Base-by-base conservation (phyloP, 768 basidiomycete genomes). In the Boletus subparvulus region DNA sequence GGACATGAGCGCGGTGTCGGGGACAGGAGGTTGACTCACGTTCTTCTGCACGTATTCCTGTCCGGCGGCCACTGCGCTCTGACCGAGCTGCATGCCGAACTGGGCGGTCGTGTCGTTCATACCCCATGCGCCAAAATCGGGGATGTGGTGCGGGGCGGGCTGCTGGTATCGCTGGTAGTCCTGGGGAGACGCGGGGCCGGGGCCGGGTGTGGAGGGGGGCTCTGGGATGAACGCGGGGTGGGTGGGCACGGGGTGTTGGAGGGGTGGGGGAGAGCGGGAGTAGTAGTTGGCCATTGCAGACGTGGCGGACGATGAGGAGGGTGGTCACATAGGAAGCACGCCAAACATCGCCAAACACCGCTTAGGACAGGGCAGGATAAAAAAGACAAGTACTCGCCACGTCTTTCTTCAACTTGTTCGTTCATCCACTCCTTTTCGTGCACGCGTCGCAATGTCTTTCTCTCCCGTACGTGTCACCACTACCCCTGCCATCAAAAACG, bases 41-140 rank as follows among this genome's bases (percentile, higher is more conserved):
- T 98, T 98, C 72, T 89, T 88, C 73, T 94, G 92, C 46, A 99
- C 88, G 61, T 98, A 98, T 47, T 94, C 92, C 71, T 96, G 94
- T 0, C 97, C 96, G 0, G 94, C 96, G 7, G 88, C 86, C 3
- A 98, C 88, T 0, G 96, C 96, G 58, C 83, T 91, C 61, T 86
- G 86, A 4, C 96, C 95, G 32, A 98, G 84, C 71, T 98, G 96
- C 84, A 98, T 92, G 21, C 96, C 93, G 68, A 99, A 87, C 71
- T 95, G 90, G 1, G 97, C 92, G 3, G 97, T 98, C 11, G 93
- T 86, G 65, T 92, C 92, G 71, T 97, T 88, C 73, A 98, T 80
- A 0, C 91, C 90, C 89, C 89, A 92, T 14, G 87, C 85, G 11
- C 79, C 79, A 61, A 88, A 88, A 35, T 73, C 76, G 10, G 77